Evolutionary conservation across 139 green algal species (phyloP).

Genomic region (Axilococcus clingmanii): DNA sequence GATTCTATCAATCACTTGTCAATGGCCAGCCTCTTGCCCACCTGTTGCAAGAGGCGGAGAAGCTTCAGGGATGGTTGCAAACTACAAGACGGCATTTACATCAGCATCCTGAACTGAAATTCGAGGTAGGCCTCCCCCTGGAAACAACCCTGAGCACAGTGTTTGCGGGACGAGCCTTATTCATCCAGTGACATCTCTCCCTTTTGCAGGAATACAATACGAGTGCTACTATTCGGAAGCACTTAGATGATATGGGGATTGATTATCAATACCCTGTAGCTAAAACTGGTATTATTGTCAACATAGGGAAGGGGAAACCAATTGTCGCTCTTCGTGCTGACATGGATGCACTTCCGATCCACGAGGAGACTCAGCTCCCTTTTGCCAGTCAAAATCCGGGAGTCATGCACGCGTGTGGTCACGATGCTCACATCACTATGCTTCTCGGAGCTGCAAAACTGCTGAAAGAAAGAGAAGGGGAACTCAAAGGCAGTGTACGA

Average conservation of each 20-base stretch:
- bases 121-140: too few species aligned
- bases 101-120: conserved; percentile 34
- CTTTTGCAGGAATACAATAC: conserved; percentile 58
- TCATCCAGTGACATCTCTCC: background rate
- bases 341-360: conserved; percentile 83
- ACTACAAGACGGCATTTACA: conserved; percentile 27
- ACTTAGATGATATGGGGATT: conserved; percentile 57
- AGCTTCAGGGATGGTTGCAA: conserved; percentile 22
- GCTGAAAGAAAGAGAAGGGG: conserved; percentile 46
- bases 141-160: too few species aligned
- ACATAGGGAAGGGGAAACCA: conserved; percentile 47
- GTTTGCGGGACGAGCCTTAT: background rate
- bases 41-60: background rate
- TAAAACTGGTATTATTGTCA: conserved; percentile 65
- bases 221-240: conserved; percentile 33
- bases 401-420: conserved; percentile 84
- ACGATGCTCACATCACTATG: conserved; percentile 82
- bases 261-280: conserved; percentile 46
- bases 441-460: conserved; percentile 71
- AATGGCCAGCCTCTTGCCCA: too few species aligned
- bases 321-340: conserved; percentile 71
- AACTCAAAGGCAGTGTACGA: conserved; percentile 53
- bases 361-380: conserved; percentile 19
- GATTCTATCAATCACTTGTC: too few species aligned
- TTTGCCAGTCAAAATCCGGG: conserved; percentile 20